A percentile compares a stretch with the other conserved stretches of the same genome.
phyloP scores from a whole-genome alignment of 2,329 filamentous ascomycete genomes.

The Paecilomyces sp. region DNA sequence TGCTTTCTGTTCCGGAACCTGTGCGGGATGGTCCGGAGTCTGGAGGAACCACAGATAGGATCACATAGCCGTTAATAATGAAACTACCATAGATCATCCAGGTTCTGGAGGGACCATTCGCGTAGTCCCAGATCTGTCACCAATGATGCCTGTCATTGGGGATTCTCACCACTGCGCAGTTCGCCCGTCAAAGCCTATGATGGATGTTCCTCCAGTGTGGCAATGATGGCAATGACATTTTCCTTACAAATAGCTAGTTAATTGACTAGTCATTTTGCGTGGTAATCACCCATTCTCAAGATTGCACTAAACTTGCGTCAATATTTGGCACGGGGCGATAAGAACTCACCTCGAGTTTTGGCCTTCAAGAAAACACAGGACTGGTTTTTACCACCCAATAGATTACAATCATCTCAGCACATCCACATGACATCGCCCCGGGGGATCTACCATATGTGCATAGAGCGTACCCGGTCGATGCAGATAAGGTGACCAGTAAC shows the following conservation, averaged over 20 bases:
- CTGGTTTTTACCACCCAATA: no score
- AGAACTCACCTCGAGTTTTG: no score
- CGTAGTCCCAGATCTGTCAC: background rate
- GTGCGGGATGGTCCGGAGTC: background rate
- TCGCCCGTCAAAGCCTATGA: background rate
- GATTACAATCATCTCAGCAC: background rate
- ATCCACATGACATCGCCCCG: background rate
- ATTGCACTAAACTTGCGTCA: no score
- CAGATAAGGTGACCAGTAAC: background rate
- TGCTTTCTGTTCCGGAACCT: background rate
- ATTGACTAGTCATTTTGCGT: no score
- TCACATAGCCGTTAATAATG: background rate
- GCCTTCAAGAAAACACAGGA: no score
- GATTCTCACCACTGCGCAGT: background rate
- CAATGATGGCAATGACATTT: background rate
- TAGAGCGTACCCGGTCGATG: background rate
- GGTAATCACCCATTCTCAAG: no score
- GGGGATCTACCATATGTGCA: background rate
- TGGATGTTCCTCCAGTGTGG: background rate
- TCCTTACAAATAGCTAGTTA: no score
- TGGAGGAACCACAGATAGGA: background rate
- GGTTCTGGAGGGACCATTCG: background rate
- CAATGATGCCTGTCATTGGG: background rate
- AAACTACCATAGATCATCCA: background rate
- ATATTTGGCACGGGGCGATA: no score